Evolutionary conservation across 495 filamentous ascomycete genomes (phyloP), one percentile per base, ranked within the genome.

Genomic region (Tricharina praecox): DNA sequence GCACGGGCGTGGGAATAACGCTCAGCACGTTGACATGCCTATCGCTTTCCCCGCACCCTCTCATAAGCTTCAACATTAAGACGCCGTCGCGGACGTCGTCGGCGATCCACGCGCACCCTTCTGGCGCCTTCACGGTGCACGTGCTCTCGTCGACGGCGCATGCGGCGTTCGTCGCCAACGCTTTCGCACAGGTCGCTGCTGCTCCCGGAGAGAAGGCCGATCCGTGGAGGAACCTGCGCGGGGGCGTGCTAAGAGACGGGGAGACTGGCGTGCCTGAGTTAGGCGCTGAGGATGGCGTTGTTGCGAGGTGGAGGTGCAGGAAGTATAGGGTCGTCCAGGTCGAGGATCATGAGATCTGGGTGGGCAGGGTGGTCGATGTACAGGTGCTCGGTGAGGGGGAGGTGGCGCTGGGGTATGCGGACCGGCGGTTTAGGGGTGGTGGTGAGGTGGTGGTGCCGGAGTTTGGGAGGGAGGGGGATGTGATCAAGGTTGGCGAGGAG

Each of bases 31-130:
- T 61, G 50, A 60, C 56, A 18, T 60, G 57, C 24, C 49, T 61
- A 34, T 61, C 58, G 2, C 40, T 61, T 23, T 30, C 43, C n/a
- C 58, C 58, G 9, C 36, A 49, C 9, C 58, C 58, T 0, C 36
- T 61, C 3, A 28, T 61, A 36, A 49, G 57, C 40, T 61, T 61
- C 50, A 61, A 61, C 50, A 60, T 60, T 44, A 56, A 56, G 32
- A 60, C 50, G 0, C 58, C 58, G 11, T 61, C 58, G 11, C 13
- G 9, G 1, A 38, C 33, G n/a, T 50, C 50, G 3, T 41, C 46
- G 15, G 50, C 57, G 20, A 51, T 51, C 7, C 40, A 58, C 30
- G 53, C 53, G 51, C 48, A 44, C 4, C 30, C 36, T 3, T 32
- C 51, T 7, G 50, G 56, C 3, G 26, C 8, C 15, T 61, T 61